phyloP scores from a whole-genome alignment of 352 stramenopile genomes.

The Globisporangium spiculum region DNA sequence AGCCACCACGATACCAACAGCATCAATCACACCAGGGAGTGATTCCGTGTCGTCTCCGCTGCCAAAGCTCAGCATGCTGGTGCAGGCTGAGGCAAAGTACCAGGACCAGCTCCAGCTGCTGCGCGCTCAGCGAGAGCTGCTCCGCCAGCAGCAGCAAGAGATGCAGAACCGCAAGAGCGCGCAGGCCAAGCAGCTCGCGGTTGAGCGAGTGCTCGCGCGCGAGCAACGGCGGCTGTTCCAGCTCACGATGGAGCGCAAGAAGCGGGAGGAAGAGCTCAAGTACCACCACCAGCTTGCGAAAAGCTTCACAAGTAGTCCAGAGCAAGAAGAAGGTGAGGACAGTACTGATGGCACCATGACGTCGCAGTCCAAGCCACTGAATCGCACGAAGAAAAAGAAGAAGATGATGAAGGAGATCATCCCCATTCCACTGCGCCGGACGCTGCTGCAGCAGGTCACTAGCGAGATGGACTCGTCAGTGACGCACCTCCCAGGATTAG shows the following conservation, averaged over 20 bases:
- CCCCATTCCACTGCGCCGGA: slow-evolving; percentile 12
- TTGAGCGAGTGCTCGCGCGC: slow-evolving; percentile 29
- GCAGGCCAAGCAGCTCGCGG: slow-evolving; percentile 29
- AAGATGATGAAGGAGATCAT: slow-evolving; percentile 20
- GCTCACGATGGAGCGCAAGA: slow-evolving; percentile 33
- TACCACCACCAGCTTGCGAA: slow-evolving; percentile 23
- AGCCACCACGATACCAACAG: slow-evolving; percentile 6
- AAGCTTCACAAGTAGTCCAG: neutral
- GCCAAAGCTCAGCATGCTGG: slow-evolving; percentile 45
- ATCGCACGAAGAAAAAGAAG: slow-evolving; percentile 17
- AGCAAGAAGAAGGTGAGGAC: neutral
- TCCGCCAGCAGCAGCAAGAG: slow-evolving; percentile 49
- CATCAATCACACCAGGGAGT: neutral
- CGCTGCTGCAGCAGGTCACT: neutral
- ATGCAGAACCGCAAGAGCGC: slow-evolving; percentile 34
- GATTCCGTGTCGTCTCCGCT: slow-evolving; percentile 23
- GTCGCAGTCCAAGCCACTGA: neutral
- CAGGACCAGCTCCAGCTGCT: slow-evolving; percentile 51
- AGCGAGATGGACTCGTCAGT: neutral
- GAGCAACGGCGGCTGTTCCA: slow-evolving; percentile 38
- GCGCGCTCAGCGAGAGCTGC: slow-evolving; percentile 37
- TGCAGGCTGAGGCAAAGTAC: slow-evolving; percentile 56
- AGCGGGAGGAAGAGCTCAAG: slow-evolving; percentile 46
- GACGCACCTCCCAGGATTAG: slow-evolving; percentile 4
- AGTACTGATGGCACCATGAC: neutral